Conservation (phyloP, 176 grass and related monocot species). For the Bothriochloa decipiens region DNA sequence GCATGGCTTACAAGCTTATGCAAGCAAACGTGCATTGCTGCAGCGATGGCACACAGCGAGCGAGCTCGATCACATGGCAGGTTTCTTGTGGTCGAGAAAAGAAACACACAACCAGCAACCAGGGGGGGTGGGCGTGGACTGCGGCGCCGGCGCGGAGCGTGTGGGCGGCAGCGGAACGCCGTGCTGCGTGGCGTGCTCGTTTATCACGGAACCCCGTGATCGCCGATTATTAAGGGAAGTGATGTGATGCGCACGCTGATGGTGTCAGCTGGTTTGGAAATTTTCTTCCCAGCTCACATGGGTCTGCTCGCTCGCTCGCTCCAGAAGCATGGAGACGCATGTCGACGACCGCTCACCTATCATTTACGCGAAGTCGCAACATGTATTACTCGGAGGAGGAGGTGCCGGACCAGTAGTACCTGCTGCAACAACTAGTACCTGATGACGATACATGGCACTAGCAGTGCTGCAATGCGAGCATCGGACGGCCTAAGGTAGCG, state of each 20-base stretch:
- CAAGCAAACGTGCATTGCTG: constrained; percentile 2
- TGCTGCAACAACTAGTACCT: no score
- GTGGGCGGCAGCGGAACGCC: neutral
- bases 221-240: neutral
- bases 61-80: neutral
- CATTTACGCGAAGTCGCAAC: neutral
- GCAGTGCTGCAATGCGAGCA: no score
- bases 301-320: neutral
- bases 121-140: neutral
- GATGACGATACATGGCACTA: no score
- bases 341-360: neutral
- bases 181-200: constrained; percentile 6
- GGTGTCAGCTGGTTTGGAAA: constrained; percentile 4
- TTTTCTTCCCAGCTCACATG: constrained; percentile 15
- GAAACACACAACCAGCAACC: neutral
- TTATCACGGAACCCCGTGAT: constrained; percentile 30
- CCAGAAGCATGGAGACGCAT: neutral
- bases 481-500: no score
- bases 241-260: neutral
- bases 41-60: neutral
- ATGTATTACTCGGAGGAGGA: no score
- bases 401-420: no score
- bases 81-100: neutral
- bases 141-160: neutral
- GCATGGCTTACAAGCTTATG: constrained; percentile 10